phyloP scores from a whole-genome alignment of 306 rosid genomes.

The cucumber (Cucumis sativus) region Cucumber_9930_V3 NC_026655.2:13919501-13920000 shows the following conservation, averaged over 20 bases:
- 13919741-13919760: background rate
- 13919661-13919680: background rate
- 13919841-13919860: background rate
- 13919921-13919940: background rate
- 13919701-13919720: background rate
- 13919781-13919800: background rate
- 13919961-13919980: background rate
- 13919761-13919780: conserved; percentile 2
- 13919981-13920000: background rate
- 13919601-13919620: background rate
- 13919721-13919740: background rate
- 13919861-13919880: background rate
- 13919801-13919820: background rate
- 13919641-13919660: background rate
- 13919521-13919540: background rate
- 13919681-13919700: background rate
- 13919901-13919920: conserved; percentile 2
- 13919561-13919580: background rate
- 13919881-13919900: conserved; percentile 2
- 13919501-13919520: background rate
- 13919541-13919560: too few relatives aligned
- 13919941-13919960: background rate
- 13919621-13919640: background rate
- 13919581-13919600: background rate
- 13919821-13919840: background rate